Conservation (phyloP, 78 protist genomes). For the Diacronema lutheri region DNA sequence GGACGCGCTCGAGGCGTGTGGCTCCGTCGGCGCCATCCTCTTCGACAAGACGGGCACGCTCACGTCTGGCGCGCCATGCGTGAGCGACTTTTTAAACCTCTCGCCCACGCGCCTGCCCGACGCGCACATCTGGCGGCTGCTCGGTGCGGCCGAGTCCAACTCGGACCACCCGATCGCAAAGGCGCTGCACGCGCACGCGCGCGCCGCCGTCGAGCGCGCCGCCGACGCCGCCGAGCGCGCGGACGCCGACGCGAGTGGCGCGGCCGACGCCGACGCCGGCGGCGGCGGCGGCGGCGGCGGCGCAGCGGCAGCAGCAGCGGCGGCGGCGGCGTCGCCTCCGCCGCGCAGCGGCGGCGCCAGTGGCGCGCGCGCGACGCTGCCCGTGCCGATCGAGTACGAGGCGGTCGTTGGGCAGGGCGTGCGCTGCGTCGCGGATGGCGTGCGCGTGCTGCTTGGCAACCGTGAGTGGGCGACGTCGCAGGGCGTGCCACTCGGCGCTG, state of each 20-base stretch:
- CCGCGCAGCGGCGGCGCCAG: background rate
- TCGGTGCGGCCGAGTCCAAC: background rate
- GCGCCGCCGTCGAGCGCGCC: background rate
- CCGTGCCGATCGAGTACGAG: background rate
- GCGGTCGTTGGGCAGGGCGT: background rate
- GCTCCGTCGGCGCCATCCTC: background rate
- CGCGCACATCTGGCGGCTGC: too few relatives aligned
- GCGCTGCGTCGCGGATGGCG: background rate
- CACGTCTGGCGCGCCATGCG: constrained; percentile 67
- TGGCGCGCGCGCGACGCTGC: too few relatives aligned
- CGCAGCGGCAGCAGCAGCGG: background rate
- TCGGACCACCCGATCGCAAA: constrained; percentile 80
- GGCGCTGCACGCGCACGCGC: constrained; percentile 64
- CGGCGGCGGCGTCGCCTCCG: background rate
- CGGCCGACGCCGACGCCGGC: too few relatives aligned
- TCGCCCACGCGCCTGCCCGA: too few relatives aligned
- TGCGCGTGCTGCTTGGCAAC: constrained; percentile 25
- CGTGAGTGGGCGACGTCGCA: background rate
- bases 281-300: background rate
- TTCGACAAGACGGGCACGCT: constrained; percentile 94
- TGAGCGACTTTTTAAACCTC: background rate
- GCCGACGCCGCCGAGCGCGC: background rate
- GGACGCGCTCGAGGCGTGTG: constrained; percentile 61
- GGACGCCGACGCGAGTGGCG: background rate
- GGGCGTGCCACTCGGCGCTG: background rate